phyloP scores from a whole-genome alignment of 2,329 filamentous ascomycete genomes.

The Diaporthe citri region DNA sequence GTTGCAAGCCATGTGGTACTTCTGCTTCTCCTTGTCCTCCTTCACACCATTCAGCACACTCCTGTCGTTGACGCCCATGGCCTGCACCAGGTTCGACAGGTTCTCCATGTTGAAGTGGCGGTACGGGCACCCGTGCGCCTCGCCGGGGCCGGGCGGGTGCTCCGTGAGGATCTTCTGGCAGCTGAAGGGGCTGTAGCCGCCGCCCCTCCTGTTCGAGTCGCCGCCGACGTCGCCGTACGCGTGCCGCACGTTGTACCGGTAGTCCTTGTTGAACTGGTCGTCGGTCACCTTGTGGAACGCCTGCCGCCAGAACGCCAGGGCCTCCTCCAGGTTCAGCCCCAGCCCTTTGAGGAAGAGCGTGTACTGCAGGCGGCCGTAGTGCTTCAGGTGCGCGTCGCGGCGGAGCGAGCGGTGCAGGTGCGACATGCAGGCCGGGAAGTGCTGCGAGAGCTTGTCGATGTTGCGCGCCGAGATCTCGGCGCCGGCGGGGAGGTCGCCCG shows the following conservation, averaged over 20 bases:
- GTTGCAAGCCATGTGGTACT: constrained; percentile 97
- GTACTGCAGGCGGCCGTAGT: constrained; percentile 94
- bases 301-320: constrained; percentile 89
- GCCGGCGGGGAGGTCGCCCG: constrained; percentile 71
- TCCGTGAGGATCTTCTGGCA: constrained; percentile 97
- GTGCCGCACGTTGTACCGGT: constrained; percentile 97
- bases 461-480: constrained; percentile 82
- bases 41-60: constrained; percentile 83
- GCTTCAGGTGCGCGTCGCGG: constrained; percentile 91
- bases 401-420: constrained; percentile 88
- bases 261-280: constrained; percentile 97
- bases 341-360: constrained; percentile 97
- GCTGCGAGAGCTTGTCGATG: constrained; percentile 82
- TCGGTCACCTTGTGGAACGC: constrained; percentile 89
- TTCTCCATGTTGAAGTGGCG: constrained; percentile 93
- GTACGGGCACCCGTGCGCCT: constrained; percentile 97
- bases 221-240: constrained; percentile 94
- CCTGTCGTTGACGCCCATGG: constrained; percentile 83
- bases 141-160: constrained; percentile 85
- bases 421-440: constrained; percentile 95
- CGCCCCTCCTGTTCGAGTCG: constrained; percentile 86
- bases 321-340: constrained; percentile 91
- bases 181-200: constrained; percentile 90
- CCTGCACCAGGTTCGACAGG: constrained; percentile 79
- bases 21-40: constrained; percentile 88